Base-by-base conservation (phyloP, 108 stramenopile species). In the Stephanodiscus triporus region DNA sequence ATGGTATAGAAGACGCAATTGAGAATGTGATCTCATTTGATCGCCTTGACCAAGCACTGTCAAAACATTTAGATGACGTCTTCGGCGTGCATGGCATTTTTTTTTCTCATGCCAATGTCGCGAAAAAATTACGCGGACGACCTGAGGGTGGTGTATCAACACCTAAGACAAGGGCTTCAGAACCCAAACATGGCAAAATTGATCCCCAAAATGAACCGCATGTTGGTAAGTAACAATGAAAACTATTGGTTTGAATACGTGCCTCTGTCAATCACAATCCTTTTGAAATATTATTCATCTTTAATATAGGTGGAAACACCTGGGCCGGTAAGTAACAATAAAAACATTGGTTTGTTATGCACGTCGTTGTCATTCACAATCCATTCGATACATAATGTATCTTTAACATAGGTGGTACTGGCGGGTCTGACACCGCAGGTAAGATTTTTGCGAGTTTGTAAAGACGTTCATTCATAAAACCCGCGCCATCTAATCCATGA, bases 361-460 rank as follows among this genome's bases (percentile, higher is more conserved):
- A 54, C 26, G 53, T 0, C 4, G 26, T 4, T 54, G 27, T 14
- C 30, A 57, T 57, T 16, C 4, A 40, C 20, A 40, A 9, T 38
- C 13, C 8, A 4, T 9, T 29, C 32, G 17, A 9, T 34, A 14
- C 13, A 54, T 54, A 23, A 27, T 57, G 32, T 30, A 13, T 32
- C 17, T 27, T 34, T 20, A 4, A 29, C 30, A 32, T 42, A 3
- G 95, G 95, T 19, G 95, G 95, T 9, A 88, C 89, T n/a, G 95
- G 95, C 20, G 96, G 96, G 9, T 84, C 82, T 19, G 89, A 97
- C 75, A 97, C 97, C 2, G 97, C 97, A 26, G 97, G 76, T 56
- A 57, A 24, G 68, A 16, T 57, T 10, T 55, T 30, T 14, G 6
- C 7, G 14, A 19, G 2, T 67, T 53, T 1, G 27, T 14, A 2